phyloP scores from a whole-genome alignment of 768 basidiomycete species.

The Amanita exitialis region DNA sequence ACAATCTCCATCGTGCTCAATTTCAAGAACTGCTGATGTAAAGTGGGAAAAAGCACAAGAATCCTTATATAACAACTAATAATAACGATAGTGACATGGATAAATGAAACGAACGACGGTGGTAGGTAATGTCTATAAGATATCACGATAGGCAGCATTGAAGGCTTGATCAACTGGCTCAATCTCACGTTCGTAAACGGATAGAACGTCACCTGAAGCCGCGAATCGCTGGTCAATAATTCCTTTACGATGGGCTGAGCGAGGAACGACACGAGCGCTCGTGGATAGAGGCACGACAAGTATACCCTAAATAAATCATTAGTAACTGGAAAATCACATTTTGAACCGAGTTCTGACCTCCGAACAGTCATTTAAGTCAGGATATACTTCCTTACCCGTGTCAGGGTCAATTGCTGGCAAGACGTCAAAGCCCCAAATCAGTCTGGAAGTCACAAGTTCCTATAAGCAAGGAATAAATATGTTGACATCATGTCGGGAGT shows the following conservation, averaged over 20 bases:
- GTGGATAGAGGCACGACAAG: neutral
- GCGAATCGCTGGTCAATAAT: neutral
- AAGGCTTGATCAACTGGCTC: slow-evolving; percentile 2
- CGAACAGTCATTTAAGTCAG: neutral
- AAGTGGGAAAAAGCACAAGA: neutral
- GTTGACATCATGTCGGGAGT: neutral
- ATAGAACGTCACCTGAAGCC: neutral
- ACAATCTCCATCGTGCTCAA: too few relatives aligned
- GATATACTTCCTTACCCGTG: slow-evolving; percentile 1
- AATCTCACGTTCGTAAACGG: slow-evolving; percentile 1
- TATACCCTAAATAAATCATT: neutral
- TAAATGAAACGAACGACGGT: neutral
- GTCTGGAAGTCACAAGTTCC: slow-evolving; percentile 2
- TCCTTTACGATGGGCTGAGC: neutral
- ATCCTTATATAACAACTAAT: neutral
- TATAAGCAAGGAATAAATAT: neutral
- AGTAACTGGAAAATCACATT: too few relatives aligned
- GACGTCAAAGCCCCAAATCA: slow-evolving; percentile 5
- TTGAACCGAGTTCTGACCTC: neutral
- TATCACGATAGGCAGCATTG: neutral
- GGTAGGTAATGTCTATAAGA: neutral
- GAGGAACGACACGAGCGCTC: neutral
- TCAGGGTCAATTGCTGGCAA: neutral
- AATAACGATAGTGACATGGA: neutral
- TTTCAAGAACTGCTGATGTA: too few relatives aligned